A percentile compares a stretch with the other conserved stretches of the same genome.
phyloP scores from a whole-genome alignment of 345 rosid genomes.

The Euclidium syriacum region DNA sequence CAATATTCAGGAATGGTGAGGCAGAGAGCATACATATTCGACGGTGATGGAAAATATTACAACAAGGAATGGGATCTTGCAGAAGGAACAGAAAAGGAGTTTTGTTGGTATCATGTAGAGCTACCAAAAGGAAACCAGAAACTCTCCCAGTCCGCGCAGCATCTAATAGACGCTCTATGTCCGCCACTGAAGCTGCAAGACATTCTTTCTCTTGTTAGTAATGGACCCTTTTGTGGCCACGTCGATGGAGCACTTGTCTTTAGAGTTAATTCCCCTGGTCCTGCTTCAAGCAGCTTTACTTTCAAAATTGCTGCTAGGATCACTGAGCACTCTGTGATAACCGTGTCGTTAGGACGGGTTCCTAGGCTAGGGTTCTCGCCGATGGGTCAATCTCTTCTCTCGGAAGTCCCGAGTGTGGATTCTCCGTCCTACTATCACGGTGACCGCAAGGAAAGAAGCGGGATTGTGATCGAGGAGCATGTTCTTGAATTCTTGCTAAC shows the following conservation, averaged over 20 bases:
- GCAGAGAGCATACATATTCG: conserved; percentile 80
- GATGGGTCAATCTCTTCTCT: conserved; percentile 70
- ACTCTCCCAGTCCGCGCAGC: conserved; percentile 74
- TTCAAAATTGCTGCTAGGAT: conserved; percentile 91
- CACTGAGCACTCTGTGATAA: conserved; percentile 82
- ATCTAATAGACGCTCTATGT: conserved; percentile 82
- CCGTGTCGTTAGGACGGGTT: conserved; percentile 86
- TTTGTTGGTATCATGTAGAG: conserved; percentile 96
- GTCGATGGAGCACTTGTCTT: conserved; percentile 93
- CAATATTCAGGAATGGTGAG: conserved; percentile 61
- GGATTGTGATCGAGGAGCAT: conserved; percentile 89
- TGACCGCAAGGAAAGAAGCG: conserved; percentile 55
- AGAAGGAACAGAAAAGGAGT: conserved; percentile 66
- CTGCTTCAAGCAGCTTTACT: conserved; percentile 66
- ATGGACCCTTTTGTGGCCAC: conserved; percentile 87
- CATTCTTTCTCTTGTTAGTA: conserved; percentile 86
- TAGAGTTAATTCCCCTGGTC: conserved; percentile 94
- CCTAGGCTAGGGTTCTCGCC: conserved; percentile 92
- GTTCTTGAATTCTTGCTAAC: conserved; percentile 91
- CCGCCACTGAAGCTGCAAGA: conserved; percentile 96
- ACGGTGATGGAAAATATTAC: conserved; percentile 63
- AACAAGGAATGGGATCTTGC: conserved; percentile 80
- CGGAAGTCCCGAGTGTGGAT: conserved; percentile 87
- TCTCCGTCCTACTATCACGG: conserved; percentile 39
- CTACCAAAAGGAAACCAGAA: conserved; percentile 81